Conservation (phyloP, 805 yeast genomes). For the Kuraishia cidri region DNA sequence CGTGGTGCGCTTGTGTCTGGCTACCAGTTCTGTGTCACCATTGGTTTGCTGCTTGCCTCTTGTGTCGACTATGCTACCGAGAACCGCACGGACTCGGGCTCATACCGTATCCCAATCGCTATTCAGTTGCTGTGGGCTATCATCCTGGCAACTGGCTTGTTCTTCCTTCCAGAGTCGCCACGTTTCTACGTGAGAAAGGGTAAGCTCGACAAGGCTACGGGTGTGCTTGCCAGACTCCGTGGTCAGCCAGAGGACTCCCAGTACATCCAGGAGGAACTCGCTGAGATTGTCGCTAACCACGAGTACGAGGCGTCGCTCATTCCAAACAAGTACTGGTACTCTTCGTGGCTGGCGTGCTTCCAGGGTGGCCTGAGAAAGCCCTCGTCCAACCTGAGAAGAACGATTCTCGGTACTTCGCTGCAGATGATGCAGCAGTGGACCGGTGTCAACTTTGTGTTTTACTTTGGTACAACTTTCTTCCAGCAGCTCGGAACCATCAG, state of each 20-base stretch:
- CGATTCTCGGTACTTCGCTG: constrained; percentile 30
- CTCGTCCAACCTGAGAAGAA: constrained; percentile 30
- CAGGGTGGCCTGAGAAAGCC: constrained; percentile 24
- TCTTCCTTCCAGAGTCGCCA: constrained; percentile 70
- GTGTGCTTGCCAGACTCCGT: constrained; percentile 45
- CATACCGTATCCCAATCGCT: constrained; percentile 72
- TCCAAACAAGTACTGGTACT: constrained; percentile 24
- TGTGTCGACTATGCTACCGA: constrained; percentile 65
- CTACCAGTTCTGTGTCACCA: constrained; percentile 56
- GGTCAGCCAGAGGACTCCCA: constrained; percentile 37
- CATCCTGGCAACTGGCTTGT: constrained; percentile 50
- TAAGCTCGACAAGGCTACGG: constrained; percentile 45
- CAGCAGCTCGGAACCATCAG: constrained; percentile 35
- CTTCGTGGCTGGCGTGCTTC: constrained; percentile 35
- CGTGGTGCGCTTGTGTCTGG: constrained; percentile 73
- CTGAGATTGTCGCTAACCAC: constrained; percentile 41
- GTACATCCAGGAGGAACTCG: constrained; percentile 37
- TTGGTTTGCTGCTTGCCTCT: constrained; percentile 66
- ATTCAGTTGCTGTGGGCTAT: constrained; percentile 66
- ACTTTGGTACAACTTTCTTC: constrained; percentile 67
- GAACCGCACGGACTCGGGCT: constrained; percentile 37
- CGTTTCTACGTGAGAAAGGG: constrained; percentile 56
- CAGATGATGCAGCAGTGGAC: constrained; percentile 65
- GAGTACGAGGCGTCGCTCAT: constrained; percentile 30
- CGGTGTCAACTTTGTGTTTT: constrained; percentile 70